Base-by-base conservation (phyloP, 306 rosid species). In the Purshia tridentata region DNA sequence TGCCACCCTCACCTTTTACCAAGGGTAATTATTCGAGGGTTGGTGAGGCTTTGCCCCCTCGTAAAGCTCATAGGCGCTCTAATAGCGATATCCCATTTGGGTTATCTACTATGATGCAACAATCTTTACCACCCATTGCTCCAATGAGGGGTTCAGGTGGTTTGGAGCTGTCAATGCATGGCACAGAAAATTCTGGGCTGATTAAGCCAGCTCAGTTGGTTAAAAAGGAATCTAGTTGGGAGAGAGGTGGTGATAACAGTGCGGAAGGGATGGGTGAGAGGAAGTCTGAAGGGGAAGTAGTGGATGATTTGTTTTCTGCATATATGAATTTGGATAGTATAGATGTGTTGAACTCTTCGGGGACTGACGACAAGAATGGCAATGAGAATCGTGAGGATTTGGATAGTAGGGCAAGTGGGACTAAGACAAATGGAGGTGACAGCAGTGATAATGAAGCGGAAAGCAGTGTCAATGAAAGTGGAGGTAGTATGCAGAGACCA, bases 341-440 rank as follows among this genome's bases (percentile, higher is more conserved):
- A 60, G 97, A 91, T 78, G 86, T 84, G 3, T 77, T 91, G 64
- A 89, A 93, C 79, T 86, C 96, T 22, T 80, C 88, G 0, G 98
- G 85, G 58, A 86, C 86, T 6, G 91, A 91, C 57, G 96, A 91
- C 46, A 93, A 91, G 78, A 93, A 85, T 23, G 89, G 81, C 1
- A 69, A 44, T 6, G 93, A 89, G 71, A 93, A 82, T 87, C 92
- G 92, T 0, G 97, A 91, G 77, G 98, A 93, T 83, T 84, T 93
- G 94, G 98, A 93, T 80, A 93, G 98, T 73, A 84, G 96, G 65
- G 98, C 96, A 3, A 93, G 97, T 51, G 98, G 94, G 50, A 86
- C 90, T 0, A 93, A 91, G 80, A 88, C 93, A 2, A 92, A 83
- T 76, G 94, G 97, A 29, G 93, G 88, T 73, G 97, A 93, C 71